Percentiles rank a stretch among this genome's conserved stretches.
These are phyloP conservation scores for Cordyceps farinosa DNA, from an alignment of 2,329 filamentous ascomycete genomes.

Conservation along the genomic window DNA sequence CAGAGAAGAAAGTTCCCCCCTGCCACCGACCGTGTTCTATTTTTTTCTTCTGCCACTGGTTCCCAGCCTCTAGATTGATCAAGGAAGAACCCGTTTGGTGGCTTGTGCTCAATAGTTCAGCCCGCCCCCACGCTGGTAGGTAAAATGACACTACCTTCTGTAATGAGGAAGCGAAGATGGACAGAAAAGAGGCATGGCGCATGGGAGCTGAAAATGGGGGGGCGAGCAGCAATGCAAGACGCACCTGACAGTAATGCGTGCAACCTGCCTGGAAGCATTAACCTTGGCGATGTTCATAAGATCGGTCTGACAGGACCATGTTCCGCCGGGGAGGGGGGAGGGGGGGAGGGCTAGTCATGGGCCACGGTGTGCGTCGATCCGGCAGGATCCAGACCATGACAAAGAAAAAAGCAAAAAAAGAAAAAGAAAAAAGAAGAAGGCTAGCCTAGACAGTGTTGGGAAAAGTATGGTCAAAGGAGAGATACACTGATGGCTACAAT, in stretches of 20 bases:
- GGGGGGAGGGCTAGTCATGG: background rate
- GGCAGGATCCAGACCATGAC: slow-evolving; percentile 11
- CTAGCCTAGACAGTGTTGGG: background rate
- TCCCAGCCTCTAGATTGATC: background rate
- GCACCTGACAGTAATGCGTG: no score
- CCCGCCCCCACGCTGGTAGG: background rate
- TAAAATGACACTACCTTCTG: background rate
- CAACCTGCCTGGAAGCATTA: no score
- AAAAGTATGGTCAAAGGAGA: background rate
- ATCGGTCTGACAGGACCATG: background rate
- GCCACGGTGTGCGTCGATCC: background rate
- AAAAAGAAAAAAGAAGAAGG: background rate
- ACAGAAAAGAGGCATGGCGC: background rate
- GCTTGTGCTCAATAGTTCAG: background rate
- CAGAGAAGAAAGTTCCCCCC: background rate
- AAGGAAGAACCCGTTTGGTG: background rate
- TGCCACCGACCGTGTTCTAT: background rate
- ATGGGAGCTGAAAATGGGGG: background rate
- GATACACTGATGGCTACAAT: background rate
- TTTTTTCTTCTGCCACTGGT: background rate
- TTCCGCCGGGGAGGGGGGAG: background rate
- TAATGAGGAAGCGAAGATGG: background rate
- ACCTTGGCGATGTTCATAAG: background rate
- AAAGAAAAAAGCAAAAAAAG: background rate
- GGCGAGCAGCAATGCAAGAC: background rate